Conservation (phyloP, 1,284 basidiomycete species). For the Inonotus hispidus region DNA sequence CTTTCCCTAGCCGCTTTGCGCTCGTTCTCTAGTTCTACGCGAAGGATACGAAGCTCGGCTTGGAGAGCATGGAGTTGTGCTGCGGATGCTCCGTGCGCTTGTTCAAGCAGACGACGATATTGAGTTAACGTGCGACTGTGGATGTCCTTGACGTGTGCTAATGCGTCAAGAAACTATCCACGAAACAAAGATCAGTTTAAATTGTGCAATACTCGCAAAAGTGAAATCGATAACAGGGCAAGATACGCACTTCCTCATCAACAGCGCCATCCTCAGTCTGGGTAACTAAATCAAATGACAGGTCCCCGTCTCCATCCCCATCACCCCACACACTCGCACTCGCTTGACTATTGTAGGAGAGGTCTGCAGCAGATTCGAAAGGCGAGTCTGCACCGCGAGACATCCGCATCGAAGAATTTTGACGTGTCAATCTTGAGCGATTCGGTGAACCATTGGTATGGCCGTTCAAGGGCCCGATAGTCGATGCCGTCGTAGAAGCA, state of each 20-base stretch:
- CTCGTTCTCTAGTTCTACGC: slow-evolving; percentile 36
- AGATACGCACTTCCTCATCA: slow-evolving; percentile 55
- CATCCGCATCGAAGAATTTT: slow-evolving; percentile 10
- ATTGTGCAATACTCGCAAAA: background rate
- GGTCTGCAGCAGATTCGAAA: slow-evolving; percentile 4
- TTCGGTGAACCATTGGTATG: slow-evolving; percentile 18
- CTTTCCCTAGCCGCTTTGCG: slow-evolving; percentile 43
- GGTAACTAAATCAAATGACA: slow-evolving; percentile 62
- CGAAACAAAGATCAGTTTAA: background rate
- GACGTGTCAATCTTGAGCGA: slow-evolving; percentile 14
- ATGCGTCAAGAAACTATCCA: slow-evolving; percentile 50
- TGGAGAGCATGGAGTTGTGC: slow-evolving; percentile 76
- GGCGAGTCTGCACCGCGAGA: slow-evolving; percentile 10
- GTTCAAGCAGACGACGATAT: slow-evolving; percentile 70
- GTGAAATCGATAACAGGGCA: slow-evolving; percentile 16
- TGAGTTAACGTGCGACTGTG: slow-evolving; percentile 63
- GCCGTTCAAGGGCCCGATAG: slow-evolving; percentile 8
- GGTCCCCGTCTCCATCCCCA: slow-evolving; percentile 28
- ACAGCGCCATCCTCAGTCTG: slow-evolving; percentile 59
- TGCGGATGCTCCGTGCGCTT: slow-evolving; percentile 66
- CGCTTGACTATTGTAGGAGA: slow-evolving; percentile 13
- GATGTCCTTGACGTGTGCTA: slow-evolving; percentile 48
- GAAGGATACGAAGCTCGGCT: slow-evolving; percentile 59
- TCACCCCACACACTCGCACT: slow-evolving; percentile 26
- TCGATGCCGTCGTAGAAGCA: slow-evolving; percentile 3